Evolutionary conservation across 2,329 filamentous ascomycete genomes (phyloP).

Genomic region (Ilyonectria destructans): DNA sequence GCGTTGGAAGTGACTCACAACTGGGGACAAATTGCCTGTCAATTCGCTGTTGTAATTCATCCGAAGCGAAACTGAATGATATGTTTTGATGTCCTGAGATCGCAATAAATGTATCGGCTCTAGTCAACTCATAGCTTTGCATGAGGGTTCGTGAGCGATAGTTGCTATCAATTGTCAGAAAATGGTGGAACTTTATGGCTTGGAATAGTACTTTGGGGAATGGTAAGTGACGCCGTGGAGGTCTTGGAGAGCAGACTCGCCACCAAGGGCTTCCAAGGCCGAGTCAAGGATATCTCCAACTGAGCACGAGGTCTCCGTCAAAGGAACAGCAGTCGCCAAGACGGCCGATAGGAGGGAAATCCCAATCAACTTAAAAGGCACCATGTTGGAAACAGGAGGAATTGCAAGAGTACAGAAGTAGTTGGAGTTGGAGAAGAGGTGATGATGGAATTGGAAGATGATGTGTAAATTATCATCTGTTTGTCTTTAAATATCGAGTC

Average conservation of each 20-base stretch:
- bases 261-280: constrained; percentile 26
- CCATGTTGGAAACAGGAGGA: neutral
- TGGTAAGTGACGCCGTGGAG: constrained; percentile 29
- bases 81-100: constrained; percentile 34
- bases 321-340: neutral
- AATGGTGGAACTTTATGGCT: neutral
- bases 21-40: constrained; percentile 29
- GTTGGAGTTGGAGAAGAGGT: neutral
- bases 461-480: neutral
- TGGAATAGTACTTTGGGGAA: constrained; percentile 12
- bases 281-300: constrained; percentile 9
- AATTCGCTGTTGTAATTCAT: constrained; percentile 20
- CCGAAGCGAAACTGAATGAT: constrained; percentile 24
- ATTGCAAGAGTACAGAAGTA: neutral
- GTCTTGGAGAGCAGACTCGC: constrained; percentile 6
- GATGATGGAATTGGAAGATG: neutral
- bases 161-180: constrained; percentile 9
- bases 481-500: neutral
- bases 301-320: neutral
- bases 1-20: neutral
- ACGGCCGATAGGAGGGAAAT: neutral
- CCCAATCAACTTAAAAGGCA: neutral
- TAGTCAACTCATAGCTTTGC: constrained; percentile 35
- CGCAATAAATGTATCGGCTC: constrained; percentile 25
- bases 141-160: constrained; percentile 36